Evolutionary conservation across 805 yeast species (phyloP).

Genomic region (Candida tallmaniae): DNA sequence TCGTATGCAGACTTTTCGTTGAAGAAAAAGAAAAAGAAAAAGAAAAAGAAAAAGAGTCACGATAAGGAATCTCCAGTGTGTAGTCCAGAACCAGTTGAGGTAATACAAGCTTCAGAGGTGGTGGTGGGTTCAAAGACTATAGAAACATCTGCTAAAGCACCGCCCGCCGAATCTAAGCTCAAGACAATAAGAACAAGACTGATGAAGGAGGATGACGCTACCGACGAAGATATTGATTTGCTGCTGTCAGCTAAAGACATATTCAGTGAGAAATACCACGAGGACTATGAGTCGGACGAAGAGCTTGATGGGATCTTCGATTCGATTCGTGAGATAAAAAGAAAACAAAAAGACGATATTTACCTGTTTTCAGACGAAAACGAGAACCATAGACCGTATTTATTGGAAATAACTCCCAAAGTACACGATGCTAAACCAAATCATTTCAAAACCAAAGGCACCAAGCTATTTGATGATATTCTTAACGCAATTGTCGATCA

Average conservation of each 20-base stretch:
- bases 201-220: not conserved
- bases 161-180: too few relatives aligned
- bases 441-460: constrained; percentile 25
- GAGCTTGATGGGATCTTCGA: constrained; percentile 1
- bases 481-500: constrained; percentile 14
- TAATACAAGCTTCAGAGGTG: too few relatives aligned
- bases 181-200: too few relatives aligned
- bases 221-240: too few relatives aligned
- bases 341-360: constrained; percentile 1
- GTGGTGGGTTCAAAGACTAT: too few relatives aligned
- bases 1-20: constrained; percentile 2
- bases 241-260: too few relatives aligned
- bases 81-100: too few relatives aligned
- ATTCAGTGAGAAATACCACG: too few relatives aligned
- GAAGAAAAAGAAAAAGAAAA: constrained; percentile 7
- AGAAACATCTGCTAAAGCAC: too few relatives aligned
- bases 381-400: constrained; percentile 27
- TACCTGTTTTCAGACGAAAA: constrained; percentile 20
- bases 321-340: constrained; percentile 2
- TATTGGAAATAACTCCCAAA: constrained; percentile 25
- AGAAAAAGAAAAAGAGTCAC: constrained; percentile 2
- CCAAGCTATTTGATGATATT: constrained; percentile 21
- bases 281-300: constrained; percentile 2
- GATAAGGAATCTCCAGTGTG: too few relatives aligned
- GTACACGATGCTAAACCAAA: constrained; percentile 13